Evolutionary conservation across 2,329 filamentous ascomycete species (phyloP).

Genomic region (Arthroderma uncinatum): DNA sequence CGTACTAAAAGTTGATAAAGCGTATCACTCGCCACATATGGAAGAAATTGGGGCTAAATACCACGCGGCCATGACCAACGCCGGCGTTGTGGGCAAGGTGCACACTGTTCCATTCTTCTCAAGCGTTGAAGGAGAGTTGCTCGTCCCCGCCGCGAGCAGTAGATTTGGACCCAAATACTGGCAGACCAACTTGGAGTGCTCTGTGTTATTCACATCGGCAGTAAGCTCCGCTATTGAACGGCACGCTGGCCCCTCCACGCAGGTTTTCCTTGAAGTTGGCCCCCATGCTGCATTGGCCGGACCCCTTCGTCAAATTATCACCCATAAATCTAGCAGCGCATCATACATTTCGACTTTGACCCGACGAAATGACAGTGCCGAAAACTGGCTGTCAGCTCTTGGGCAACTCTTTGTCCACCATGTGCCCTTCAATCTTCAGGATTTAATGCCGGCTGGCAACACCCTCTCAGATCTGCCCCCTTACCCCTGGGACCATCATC

Average conservation of each 20-base stretch:
- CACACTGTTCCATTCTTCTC: conserved; percentile 14
- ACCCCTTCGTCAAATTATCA: conserved; percentile 17
- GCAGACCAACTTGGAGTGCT: conserved; percentile 21
- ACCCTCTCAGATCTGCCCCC: conserved; percentile 20
- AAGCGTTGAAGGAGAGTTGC: conserved; percentile 11
- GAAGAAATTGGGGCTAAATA: conserved; percentile 13
- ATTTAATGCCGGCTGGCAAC: background rate
- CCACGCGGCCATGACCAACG: background rate
- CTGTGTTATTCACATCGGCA: conserved; percentile 20
- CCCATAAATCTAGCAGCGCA: background rate
- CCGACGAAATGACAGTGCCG: background rate
- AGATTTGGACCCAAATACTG: conserved; percentile 18
- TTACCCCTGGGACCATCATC: conserved; percentile 14
- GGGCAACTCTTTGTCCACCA: conserved; percentile 6
- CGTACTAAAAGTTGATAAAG: conserved; percentile 15
- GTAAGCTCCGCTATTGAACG: background rate
- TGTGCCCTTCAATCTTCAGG: conserved; percentile 1
- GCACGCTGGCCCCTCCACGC: background rate
- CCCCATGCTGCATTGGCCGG: conserved; percentile 21
- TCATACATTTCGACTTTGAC: background rate
- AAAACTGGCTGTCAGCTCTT: conserved; percentile 3
- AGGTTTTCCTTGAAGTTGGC: conserved; percentile 21
- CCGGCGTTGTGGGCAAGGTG: background rate
- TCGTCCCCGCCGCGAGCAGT: background rate
- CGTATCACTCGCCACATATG: conserved; percentile 23